Conservation (phyloP, 176 grass and related monocot species). For the Eremochloa ophiuroides region DNA sequence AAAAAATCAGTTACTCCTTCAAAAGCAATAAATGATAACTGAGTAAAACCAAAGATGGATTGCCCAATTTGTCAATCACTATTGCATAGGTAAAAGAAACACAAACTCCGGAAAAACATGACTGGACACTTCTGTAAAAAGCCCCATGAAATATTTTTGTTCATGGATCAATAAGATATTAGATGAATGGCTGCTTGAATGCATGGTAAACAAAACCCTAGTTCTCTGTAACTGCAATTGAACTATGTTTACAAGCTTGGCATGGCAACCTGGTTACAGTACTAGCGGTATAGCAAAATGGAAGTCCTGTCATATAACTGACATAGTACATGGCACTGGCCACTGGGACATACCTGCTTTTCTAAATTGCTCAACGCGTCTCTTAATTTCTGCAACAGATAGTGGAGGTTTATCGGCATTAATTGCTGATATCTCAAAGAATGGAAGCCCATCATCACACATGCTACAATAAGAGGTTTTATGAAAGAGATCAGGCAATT, state of each 20-base stretch:
- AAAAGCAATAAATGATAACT: background rate
- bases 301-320: background rate
- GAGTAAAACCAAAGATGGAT: background rate
- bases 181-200: background rate
- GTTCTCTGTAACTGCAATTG: background rate
- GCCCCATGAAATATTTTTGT: background rate
- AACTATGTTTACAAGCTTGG: background rate
- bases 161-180: background rate
- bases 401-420: conserved; percentile 91
- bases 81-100: conserved; percentile 3
- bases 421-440: conserved; percentile 96
- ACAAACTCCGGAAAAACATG: background rate
- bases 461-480: conserved; percentile 50
- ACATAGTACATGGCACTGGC: background rate
- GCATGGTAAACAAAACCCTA: background rate
- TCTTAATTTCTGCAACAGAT: conserved; percentile 75
- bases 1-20: background rate
- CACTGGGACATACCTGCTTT: conserved; percentile 53
- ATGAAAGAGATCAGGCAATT: background rate
- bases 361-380: conserved; percentile 79
- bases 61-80: conserved; percentile 9
- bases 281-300: background rate
- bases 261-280: background rate
- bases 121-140: conserved; percentile 5
- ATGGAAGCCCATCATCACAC: conserved; percentile 66